Evolutionary conservation across 140 eudicot species (phyloP).

Genomic region (Cichorium intybus): DNA sequence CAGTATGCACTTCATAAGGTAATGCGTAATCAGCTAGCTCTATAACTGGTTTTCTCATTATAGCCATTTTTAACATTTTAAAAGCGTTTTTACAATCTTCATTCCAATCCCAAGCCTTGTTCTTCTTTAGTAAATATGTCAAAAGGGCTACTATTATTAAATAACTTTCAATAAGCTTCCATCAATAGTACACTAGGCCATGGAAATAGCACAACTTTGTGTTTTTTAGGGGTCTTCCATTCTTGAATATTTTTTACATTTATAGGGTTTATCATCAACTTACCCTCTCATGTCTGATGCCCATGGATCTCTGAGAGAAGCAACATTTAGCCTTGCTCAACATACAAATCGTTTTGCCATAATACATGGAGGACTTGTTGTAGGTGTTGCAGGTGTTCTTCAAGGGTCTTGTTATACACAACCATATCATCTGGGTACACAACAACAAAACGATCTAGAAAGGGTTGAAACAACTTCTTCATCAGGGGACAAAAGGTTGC

Average conservation of each 20-base stretch:
- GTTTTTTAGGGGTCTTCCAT: slow-evolving; percentile 2
- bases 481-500: no score
- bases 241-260: background rate
- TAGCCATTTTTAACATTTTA: background rate
- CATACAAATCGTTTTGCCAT: no score
- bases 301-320: no score
- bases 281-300: no score
- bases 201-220: background rate
- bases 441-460: no score
- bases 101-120: background rate
- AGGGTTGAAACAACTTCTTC: no score
- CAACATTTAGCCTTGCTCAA: no score
- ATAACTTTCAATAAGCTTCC: slow-evolving; percentile 1
- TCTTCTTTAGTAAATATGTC: slow-evolving; percentile 6
- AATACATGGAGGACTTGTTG: no score
- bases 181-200: background rate
- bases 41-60: background rate
- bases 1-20: no score
- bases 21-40: no score
- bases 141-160: background rate
- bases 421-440: background rate
- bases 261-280: background rate
- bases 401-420: background rate
- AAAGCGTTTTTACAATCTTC: background rate
- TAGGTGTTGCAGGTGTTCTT: background rate